Conservation (phyloP, 768 basidiomycete species). For the Leccinum boreale region DNA sequence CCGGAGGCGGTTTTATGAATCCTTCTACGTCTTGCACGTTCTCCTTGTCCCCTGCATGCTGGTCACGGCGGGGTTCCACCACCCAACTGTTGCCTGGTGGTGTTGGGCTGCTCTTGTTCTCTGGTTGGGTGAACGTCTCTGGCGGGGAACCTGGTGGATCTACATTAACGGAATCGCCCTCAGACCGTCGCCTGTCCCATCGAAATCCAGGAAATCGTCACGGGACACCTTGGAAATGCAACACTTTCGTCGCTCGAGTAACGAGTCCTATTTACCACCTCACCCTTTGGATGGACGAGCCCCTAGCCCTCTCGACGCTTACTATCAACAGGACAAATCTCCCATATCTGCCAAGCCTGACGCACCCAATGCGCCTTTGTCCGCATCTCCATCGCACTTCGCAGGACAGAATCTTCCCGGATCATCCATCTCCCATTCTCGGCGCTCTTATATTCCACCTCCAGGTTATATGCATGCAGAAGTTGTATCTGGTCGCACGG, state of each 20-base stretch:
- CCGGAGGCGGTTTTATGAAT: slow-evolving; percentile 53
- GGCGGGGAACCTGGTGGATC: slow-evolving; percentile 53
- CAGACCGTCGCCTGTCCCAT: background rate
- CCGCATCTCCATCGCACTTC: background rate
- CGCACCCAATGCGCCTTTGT: background rate
- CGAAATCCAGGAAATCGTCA: background rate
- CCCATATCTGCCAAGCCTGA: background rate
- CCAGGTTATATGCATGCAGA: slow-evolving; percentile 67
- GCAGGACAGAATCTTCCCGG: background rate
- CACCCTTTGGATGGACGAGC: slow-evolving; percentile 8
- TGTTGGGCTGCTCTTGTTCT: slow-evolving; percentile 58
- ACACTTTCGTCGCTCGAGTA: slow-evolving; percentile 3
- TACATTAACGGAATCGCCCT: slow-evolving; percentile 51
- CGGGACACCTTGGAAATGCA: slow-evolving; percentile 29
- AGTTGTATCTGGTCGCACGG: slow-evolving; percentile 63
- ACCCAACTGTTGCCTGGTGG: slow-evolving; percentile 65
- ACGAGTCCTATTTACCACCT: background rate
- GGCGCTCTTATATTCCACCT: slow-evolving; percentile 45
- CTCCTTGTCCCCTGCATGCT: slow-evolving; percentile 61
- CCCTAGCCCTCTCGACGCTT: slow-evolving; percentile 24
- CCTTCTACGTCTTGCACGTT: slow-evolving; percentile 66
- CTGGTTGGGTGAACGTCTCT: slow-evolving; percentile 62
- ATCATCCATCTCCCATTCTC: background rate
- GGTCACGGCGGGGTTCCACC: slow-evolving; percentile 60
- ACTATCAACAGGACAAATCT: slow-evolving; percentile 16